Evolutionary conservation across 2,329 filamentous ascomycete genomes (phyloP).

Genomic region (Fusarium robinianum): DNA sequence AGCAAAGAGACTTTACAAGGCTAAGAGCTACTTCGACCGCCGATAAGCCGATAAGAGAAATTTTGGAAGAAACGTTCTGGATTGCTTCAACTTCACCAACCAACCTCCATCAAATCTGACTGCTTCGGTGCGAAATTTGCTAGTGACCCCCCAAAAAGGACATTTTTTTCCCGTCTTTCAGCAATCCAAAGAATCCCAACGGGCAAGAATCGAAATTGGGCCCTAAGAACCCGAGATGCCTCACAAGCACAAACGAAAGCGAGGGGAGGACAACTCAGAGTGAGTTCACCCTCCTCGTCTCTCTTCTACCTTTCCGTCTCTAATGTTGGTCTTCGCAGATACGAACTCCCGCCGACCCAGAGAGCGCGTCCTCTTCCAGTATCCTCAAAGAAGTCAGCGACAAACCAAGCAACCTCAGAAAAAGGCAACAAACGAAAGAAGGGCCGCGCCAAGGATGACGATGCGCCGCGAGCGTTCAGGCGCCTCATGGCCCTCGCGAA

Average conservation of each 20-base stretch:
- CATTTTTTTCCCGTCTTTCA: no score
- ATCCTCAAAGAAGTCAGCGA: slow-evolving; percentile 37
- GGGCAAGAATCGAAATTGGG: no score
- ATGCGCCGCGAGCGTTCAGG: slow-evolving; percentile 86
- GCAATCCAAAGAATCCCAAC: no score
- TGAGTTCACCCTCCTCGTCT: slow-evolving; percentile 10
- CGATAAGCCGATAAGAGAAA: slow-evolving; percentile 36
- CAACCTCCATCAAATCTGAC: neutral
- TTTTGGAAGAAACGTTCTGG: slow-evolving; percentile 22
- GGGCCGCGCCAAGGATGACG: slow-evolving; percentile 62
- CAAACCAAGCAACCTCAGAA: slow-evolving; percentile 40
- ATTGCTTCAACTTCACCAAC: slow-evolving; percentile 4
- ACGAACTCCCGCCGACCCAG: slow-evolving; percentile 55
- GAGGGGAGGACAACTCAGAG: slow-evolving; percentile 51
- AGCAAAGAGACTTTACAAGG: neutral
- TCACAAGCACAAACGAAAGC: slow-evolving; percentile 79
- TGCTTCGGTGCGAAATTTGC: no score
- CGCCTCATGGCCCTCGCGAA: slow-evolving; percentile 77
- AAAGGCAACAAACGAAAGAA: slow-evolving; percentile 48
- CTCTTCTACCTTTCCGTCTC: slow-evolving; percentile 3
- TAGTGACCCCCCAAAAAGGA: no score
- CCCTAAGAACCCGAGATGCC: slow-evolving; percentile 67
- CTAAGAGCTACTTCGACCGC: neutral
- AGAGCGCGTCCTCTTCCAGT: slow-evolving; percentile 57
- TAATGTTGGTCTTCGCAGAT: slow-evolving; percentile 43